Conservation (phyloP, 2,329 filamentous ascomycete species). For the Penicillium sp. region DNA sequence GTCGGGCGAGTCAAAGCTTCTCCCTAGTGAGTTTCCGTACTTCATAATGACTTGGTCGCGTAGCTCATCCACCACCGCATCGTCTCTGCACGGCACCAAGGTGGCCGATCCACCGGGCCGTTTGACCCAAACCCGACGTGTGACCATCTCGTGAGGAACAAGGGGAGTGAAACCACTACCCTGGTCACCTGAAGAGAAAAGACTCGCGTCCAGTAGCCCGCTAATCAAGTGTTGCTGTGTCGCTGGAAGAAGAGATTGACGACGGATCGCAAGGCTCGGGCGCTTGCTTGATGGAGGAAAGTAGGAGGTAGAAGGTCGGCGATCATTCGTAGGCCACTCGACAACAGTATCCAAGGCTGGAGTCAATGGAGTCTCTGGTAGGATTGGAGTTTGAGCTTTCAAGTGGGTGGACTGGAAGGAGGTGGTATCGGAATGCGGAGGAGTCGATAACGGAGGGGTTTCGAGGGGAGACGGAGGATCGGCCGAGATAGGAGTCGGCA, state of each 20-base stretch:
- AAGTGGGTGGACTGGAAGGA: slow-evolving; percentile 16
- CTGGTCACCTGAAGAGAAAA: slow-evolving; percentile 19
- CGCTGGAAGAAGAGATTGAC: slow-evolving; percentile 35
- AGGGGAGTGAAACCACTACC: slow-evolving; percentile 15
- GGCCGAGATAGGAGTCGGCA: slow-evolving; percentile 20
- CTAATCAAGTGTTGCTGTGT: slow-evolving; percentile 34
- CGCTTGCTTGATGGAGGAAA: slow-evolving; percentile 22
- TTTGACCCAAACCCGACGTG: slow-evolving; percentile 87
- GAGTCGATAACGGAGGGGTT: slow-evolving; percentile 16
- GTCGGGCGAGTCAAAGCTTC: slow-evolving; percentile 82
- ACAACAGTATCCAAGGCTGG: slow-evolving; percentile 23
- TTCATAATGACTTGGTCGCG: slow-evolving; percentile 86
- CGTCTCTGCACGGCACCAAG: slow-evolving; percentile 71
- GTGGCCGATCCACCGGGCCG: slow-evolving; percentile 77
- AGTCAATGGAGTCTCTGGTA: slow-evolving; percentile 18
- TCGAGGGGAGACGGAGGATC: slow-evolving; percentile 17
- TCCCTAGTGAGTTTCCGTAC: slow-evolving; percentile 85
- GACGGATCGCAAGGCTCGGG: slow-evolving; percentile 29
- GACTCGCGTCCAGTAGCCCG: slow-evolving; percentile 26
- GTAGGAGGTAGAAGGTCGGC: slow-evolving; percentile 9
- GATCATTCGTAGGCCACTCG: slow-evolving; percentile 18
- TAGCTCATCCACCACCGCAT: slow-evolving; percentile 88
- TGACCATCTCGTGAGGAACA: slow-evolving; percentile 29
- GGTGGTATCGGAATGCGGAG: slow-evolving; percentile 18
- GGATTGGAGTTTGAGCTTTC: slow-evolving; percentile 15